phyloP scores from a whole-genome alignment of 805 yeast species.

The Wickerhamiella bombiphila region DNA sequence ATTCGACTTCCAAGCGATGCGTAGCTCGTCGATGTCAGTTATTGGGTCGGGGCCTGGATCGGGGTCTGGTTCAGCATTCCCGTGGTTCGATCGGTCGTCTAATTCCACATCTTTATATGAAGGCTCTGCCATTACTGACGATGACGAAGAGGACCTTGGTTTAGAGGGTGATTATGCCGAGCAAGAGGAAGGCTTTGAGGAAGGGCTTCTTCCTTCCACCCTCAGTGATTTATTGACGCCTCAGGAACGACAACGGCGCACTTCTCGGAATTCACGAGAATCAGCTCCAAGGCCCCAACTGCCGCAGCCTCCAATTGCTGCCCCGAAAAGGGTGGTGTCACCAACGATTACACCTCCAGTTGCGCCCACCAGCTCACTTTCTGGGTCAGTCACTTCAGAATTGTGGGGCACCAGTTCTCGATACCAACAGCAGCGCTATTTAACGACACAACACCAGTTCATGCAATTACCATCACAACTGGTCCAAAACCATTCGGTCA shows the following conservation, averaged over 20 bases:
- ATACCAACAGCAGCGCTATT: no score
- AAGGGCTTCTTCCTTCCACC: conserved; percentile 71
- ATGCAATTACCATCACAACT: no score
- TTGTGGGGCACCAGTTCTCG: no score
- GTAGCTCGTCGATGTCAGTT: conserved; percentile 1
- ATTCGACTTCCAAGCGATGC: conserved; percentile 2
- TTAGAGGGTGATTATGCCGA: conserved; percentile 34
- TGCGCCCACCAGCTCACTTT: no score
- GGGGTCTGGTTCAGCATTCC: no score
- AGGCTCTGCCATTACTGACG: conserved; percentile 27
- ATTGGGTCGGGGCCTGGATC: conserved; percentile 2
- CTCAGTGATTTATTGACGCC: conserved; percentile 72
- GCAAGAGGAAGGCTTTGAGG: conserved; percentile 41
- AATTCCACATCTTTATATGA: conserved; percentile 11
- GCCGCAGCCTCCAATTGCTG: no score
- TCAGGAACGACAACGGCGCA: conserved; percentile 57
- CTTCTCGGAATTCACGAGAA: conserved; percentile 30
- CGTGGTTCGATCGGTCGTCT: conserved; percentile 13
- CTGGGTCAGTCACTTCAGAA: no score
- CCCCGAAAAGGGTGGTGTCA: no score
- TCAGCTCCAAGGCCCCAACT: no score
- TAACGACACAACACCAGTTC: no score
- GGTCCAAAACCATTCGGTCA: no score
- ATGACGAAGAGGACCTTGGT: conserved; percentile 25
- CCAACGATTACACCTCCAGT: no score